Percentiles rank a stretch among this genome's conserved stretches.
Conservation (phyloP, 345 rosid species). For the Hirschfeldia incana region DNA sequence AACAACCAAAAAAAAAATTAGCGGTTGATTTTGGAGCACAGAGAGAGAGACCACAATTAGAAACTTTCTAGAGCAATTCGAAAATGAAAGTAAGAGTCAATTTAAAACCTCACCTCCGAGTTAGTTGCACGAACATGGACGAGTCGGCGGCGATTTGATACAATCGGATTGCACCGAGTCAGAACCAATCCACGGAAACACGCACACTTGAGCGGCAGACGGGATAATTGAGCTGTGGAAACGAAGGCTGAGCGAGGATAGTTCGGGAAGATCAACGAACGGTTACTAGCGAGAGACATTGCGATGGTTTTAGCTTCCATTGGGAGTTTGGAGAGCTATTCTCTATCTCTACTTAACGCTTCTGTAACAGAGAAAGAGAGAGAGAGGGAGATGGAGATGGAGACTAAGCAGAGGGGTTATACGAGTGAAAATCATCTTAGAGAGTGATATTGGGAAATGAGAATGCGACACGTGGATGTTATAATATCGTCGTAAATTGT, state of each 20-base stretch:
- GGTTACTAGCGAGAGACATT: constrained; percentile 12
- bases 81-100: neutral
- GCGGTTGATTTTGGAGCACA: neutral
- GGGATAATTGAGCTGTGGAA: constrained; percentile 12
- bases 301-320: constrained; percentile 45
- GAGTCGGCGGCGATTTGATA: constrained; percentile 44
- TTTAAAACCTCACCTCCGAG: constrained; percentile 52
- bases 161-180: constrained; percentile 30
- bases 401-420: neutral
- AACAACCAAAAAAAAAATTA: neutral
- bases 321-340: constrained; percentile 25
- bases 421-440: constrained; percentile 15
- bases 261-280: constrained; percentile 7
- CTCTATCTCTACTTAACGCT: neutral
- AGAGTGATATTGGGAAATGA: neutral
- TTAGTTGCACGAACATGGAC: constrained; percentile 46
- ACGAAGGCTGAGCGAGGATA: constrained; percentile 23
- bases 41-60: neutral
- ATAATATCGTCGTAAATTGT: constrained; percentile 19
- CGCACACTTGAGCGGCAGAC: constrained; percentile 27
- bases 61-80: neutral
- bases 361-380: neutral
- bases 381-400: neutral
- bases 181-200: constrained; percentile 13
- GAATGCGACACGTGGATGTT: constrained; percentile 35